Percentiles rank a stretch among this genome's conserved stretches.
These are phyloP conservation scores for Limtongia smithiae DNA, from an alignment of 805 yeast species.

Conservation along the genomic window DNA sequence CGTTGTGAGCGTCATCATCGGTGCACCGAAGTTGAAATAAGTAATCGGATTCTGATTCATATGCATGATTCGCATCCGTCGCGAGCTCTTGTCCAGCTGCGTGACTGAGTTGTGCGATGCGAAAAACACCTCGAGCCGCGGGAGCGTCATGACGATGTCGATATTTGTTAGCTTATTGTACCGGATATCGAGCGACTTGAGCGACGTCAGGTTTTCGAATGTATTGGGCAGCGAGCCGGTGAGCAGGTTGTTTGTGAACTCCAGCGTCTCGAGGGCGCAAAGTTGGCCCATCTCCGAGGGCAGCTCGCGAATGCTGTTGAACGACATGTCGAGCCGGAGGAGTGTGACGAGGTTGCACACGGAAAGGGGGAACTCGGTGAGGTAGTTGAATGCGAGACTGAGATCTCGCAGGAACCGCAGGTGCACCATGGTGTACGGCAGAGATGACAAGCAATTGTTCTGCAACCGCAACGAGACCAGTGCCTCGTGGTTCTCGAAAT, in stretches of 20 bases:
- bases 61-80: conserved; percentile 62
- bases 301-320: conserved; percentile 61
- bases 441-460: conserved; percentile 41
- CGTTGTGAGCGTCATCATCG: conserved; percentile 59
- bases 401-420: conserved; percentile 50
- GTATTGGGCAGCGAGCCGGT: conserved; percentile 50
- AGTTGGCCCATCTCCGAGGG: conserved; percentile 63
- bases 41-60: conserved; percentile 84
- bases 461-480: conserved; percentile 50
- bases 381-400: conserved; percentile 75
- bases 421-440: conserved; percentile 50
- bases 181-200: conserved; percentile 72
- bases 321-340: conserved; percentile 71
- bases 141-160: conserved; percentile 33
- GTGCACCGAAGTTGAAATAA: conserved; percentile 51
- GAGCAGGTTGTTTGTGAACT: conserved; percentile 69
- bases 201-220: conserved; percentile 50
- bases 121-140: conserved; percentile 30
- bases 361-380: conserved; percentile 54
- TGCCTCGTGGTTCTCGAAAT: conserved; percentile 50
- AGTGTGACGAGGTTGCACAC: conserved; percentile 58
- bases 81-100: conserved; percentile 59
- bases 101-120: conserved; percentile 50
- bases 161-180: conserved; percentile 56
- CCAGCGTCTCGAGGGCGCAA: conserved; percentile 60